phyloP scores from a whole-genome alignment of 73 alveolate genomes.

The Urostyla sp. region DNA sequence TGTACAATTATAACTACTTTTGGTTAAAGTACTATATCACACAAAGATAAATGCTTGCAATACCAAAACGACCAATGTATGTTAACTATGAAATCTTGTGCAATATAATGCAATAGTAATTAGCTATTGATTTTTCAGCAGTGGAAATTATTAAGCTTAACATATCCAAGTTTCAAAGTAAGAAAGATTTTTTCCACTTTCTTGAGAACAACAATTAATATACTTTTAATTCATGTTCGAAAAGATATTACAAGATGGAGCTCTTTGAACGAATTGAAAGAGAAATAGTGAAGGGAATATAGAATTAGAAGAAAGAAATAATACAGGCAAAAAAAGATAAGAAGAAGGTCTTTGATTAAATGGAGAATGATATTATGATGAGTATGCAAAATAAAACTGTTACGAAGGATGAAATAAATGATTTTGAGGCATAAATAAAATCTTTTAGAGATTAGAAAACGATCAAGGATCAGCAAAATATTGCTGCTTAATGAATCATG shows the following conservation, averaged over 20 bases:
- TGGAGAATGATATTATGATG: too few species aligned
- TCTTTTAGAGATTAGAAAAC: too few species aligned
- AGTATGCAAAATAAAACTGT: too few species aligned
- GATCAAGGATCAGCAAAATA: too few species aligned
- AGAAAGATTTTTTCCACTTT: constrained; percentile 27
- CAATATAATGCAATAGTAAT: constrained; percentile 47
- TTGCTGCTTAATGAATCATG: too few species aligned
- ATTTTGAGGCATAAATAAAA: too few species aligned
- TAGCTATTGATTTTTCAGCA: constrained; percentile 54
- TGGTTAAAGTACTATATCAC: constrained; percentile 62
- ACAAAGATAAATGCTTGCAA: constrained; percentile 51
- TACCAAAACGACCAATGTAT: constrained; percentile 52
- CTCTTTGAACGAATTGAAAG: neutral
- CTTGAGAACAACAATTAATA: constrained; percentile 27
- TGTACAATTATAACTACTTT: constrained; percentile 36
- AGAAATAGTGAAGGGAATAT: too few species aligned
- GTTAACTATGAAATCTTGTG: constrained; percentile 58
- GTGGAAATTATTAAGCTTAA: constrained; percentile 39
- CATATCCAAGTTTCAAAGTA: constrained; percentile 36
- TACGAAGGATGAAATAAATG: too few species aligned
- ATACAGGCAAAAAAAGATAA: neutral
- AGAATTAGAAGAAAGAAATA: neutral
- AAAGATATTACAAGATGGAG: neutral
- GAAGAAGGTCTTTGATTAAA: too few species aligned
- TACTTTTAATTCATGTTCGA: neutral